phyloP scores from a whole-genome alignment of 208 protist genomes.

The Acanthamoeba triangularis region DNA sequence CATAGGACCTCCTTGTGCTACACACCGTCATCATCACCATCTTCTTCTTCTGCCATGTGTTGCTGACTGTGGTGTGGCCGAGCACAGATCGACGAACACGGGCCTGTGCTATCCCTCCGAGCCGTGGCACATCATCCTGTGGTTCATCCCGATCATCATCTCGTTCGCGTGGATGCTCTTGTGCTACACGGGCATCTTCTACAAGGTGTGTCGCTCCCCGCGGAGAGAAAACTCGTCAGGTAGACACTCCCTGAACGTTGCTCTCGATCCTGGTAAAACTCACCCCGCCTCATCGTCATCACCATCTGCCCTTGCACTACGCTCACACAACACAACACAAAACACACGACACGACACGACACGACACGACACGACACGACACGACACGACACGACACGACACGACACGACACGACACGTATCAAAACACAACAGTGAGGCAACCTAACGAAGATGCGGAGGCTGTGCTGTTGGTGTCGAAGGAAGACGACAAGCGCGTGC shows the following conservation, averaged over 20 bases:
- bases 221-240: neutral
- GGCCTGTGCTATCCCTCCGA: slow-evolving; percentile 17
- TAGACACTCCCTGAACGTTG: neutral
- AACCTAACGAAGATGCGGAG: neutral
- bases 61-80: neutral
- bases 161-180: slow-evolving; percentile 35
- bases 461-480: neutral
- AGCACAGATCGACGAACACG: neutral
- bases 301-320: no score
- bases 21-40: neutral
- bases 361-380: neutral
- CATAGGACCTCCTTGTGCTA: neutral
- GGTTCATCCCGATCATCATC: slow-evolving; percentile 62
- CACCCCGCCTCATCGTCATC: no score
- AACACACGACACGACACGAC: no score
- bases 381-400: no score
- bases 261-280: neutral
- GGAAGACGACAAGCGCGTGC: neutral
- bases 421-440: neutral
- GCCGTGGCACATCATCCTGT: slow-evolving; percentile 65
- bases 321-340: no score
- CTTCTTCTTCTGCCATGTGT: neutral
- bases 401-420: neutral
- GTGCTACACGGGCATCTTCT: slow-evolving; percentile 59
- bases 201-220: neutral